A percentile compares a stretch with the other conserved stretches of the same genome.
Conservation (phyloP, 345 rosid species). For the Laguncularia racemosa region DNA sequence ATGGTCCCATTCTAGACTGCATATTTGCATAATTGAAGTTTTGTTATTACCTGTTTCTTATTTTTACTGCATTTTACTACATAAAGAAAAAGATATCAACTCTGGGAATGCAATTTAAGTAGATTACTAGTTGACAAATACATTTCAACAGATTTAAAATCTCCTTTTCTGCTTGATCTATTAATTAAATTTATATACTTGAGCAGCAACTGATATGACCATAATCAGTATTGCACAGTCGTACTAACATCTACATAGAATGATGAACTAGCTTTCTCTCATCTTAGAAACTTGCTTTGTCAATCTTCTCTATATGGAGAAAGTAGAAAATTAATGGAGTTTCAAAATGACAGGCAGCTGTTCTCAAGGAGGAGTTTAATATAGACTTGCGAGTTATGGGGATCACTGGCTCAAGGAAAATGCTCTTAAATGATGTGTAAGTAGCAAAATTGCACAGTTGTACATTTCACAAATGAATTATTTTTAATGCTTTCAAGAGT, state of each 20-base stretch:
- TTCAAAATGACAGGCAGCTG: constrained; percentile 37
- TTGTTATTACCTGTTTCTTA: too few relatives aligned
- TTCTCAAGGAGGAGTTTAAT: constrained; percentile 94
- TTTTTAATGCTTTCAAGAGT: background rate
- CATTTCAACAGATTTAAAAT: background rate
- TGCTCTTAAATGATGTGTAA: constrained; percentile 90
- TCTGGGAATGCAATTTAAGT: background rate
- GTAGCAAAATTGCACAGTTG: too few relatives aligned
- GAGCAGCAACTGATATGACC: too few relatives aligned
- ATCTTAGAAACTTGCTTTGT: too few relatives aligned
- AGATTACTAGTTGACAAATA: background rate
- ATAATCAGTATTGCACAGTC: background rate
- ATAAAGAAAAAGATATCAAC: too few relatives aligned
- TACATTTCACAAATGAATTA: constrained; percentile 3
- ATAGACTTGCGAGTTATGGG: constrained; percentile 98
- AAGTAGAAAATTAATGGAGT: too few relatives aligned
- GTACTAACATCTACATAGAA: background rate
- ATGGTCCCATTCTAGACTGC: too few relatives aligned
- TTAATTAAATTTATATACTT: background rate
- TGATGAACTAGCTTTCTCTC: too few relatives aligned
- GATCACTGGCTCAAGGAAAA: constrained; percentile 64
- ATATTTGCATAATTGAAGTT: too few relatives aligned
- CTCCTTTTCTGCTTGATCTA: background rate
- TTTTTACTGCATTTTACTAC: too few relatives aligned
- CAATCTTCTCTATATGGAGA: too few relatives aligned